phyloP scores from a whole-genome alignment of 2,329 filamentous ascomycete species.

The Sordariomycetes sp. region DNA sequence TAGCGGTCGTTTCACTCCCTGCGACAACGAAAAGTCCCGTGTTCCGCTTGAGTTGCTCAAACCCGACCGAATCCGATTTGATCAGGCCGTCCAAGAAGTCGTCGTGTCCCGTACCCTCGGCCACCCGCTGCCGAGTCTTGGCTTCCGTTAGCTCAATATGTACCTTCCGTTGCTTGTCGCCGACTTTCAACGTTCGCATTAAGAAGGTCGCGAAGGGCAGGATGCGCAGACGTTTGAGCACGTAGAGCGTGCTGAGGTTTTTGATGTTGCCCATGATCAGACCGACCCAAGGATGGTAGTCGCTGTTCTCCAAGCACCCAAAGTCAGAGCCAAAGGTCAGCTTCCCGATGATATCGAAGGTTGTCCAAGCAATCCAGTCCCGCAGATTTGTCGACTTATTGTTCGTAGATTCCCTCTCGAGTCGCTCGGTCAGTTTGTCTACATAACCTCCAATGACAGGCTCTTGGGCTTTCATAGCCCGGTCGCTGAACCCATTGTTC shows the following conservation, averaged over 20 bases:
- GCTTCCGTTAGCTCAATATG: no score
- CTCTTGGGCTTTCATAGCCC: slow-evolving; percentile 3
- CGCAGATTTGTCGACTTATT: background rate
- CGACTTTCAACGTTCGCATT: background rate
- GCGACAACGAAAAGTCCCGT: slow-evolving; percentile 11
- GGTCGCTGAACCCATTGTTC: slow-evolving; percentile 1
- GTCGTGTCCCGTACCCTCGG: background rate
- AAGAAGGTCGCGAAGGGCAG: background rate
- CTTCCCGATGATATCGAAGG: slow-evolving; percentile 15
- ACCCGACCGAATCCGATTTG: no score
- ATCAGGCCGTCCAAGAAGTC: background rate
- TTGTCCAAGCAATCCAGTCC: slow-evolving; percentile 1
- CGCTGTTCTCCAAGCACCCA: slow-evolving; percentile 3
- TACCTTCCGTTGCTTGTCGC: no score
- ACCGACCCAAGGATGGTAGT: slow-evolving; percentile 10
- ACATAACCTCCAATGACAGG: slow-evolving; percentile 8
- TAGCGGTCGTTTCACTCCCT: slow-evolving; percentile 36
- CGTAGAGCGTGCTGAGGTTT: background rate
- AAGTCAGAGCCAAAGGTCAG: slow-evolving; percentile 16
- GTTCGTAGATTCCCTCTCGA: slow-evolving; percentile 8
- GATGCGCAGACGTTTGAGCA: background rate
- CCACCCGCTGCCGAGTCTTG: background rate
- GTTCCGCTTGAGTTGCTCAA: background rate
- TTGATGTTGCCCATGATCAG: slow-evolving; percentile 6
- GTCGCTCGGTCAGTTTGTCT: slow-evolving; percentile 9